Evolutionary conservation across 192 early-diverging fungal genomes (phyloP).

Genomic region (Chytriomyces sp.): DNA sequence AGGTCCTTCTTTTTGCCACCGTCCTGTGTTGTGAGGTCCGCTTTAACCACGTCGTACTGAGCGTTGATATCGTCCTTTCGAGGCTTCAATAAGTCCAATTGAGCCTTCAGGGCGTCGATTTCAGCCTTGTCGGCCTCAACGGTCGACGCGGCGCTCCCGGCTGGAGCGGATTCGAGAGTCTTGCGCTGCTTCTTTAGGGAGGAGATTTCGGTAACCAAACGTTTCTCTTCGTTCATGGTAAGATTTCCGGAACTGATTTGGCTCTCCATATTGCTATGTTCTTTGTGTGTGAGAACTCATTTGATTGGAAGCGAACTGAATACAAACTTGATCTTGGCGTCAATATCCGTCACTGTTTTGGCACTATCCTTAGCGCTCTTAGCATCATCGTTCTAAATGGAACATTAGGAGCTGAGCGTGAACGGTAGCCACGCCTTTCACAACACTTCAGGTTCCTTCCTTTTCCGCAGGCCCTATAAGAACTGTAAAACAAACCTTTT

Average conservation of each 20-base stretch:
- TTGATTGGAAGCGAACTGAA: not conserved
- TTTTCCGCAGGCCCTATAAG: too few relatives aligned
- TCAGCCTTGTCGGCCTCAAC: slow-evolving; percentile 69
- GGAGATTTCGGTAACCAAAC: slow-evolving; percentile 79
- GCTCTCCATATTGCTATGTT: slow-evolving; percentile 70
- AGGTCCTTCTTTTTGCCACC: slow-evolving; percentile 61
- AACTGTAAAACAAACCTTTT: slow-evolving; percentile 63
- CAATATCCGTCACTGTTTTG: slow-evolving; percentile 81
- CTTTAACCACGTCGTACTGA: slow-evolving; percentile 72
- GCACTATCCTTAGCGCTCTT: slow-evolving; percentile 75
- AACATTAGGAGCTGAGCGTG: not conserved
- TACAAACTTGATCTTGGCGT: slow-evolving; percentile 66
- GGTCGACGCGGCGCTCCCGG: slow-evolving; percentile 30
- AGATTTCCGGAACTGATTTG: slow-evolving; percentile 76
- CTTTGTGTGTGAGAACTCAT: not conserved
- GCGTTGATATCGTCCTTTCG: slow-evolving; percentile 58
- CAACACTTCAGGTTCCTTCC: slow-evolving; percentile 2
- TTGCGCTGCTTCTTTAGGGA: slow-evolving; percentile 77
- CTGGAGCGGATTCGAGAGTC: slow-evolving; percentile 56
- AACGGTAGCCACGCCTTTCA: not conserved
- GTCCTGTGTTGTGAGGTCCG: slow-evolving; percentile 69
- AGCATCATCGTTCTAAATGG: slow-evolving; percentile 63
- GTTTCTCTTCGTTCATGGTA: slow-evolving; percentile 86
- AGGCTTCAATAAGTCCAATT: slow-evolving; percentile 55
- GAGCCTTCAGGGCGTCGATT: slow-evolving; percentile 55